These are phyloP conservation scores for Leccinum sublutescens DNA, from an alignment of 768 basidiomycete genomes.

Conservation along the genomic window DNA sequence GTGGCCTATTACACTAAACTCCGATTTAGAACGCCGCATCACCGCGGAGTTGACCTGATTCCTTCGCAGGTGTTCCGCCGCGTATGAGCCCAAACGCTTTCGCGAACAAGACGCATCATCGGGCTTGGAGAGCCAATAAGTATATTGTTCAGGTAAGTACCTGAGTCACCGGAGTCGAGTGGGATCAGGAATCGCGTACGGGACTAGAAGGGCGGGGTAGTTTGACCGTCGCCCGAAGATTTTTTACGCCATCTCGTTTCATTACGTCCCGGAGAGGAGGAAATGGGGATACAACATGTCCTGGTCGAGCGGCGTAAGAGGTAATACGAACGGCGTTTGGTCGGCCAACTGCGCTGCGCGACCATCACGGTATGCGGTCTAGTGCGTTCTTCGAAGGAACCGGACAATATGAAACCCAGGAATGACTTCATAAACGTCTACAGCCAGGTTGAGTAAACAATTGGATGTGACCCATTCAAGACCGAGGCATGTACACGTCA, in stretches of 20 bases:
- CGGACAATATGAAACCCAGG: not conserved
- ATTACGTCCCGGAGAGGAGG: slow-evolving; percentile 11
- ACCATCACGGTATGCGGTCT: not conserved
- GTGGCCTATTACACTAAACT: not conserved
- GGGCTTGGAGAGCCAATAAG: not conserved
- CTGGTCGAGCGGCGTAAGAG: slow-evolving; percentile 3
- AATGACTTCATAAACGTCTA: slow-evolving; percentile 7
- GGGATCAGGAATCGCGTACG: not conserved
- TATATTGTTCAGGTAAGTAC: not conserved
- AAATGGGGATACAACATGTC: not conserved
- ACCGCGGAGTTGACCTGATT: not conserved
- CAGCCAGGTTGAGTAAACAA: not conserved
- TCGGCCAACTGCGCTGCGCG: not conserved
- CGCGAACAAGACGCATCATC: not conserved
- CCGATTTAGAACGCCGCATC: not conserved
- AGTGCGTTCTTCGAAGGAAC: not conserved
- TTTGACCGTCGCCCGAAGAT: not conserved
- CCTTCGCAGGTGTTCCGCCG: not conserved
- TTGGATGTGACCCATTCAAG: not conserved
- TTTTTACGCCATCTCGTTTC: not conserved
- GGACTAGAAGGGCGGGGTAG: slow-evolving; percentile 5
- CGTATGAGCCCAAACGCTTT: not conserved
- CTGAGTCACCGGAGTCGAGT: not conserved
- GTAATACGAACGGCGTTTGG: slow-evolving; percentile 11
- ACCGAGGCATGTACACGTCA: not conserved